Conservation (phyloP, 192 early-diverging fungal genomes). For the Geranomyces michiganensis region DNA sequence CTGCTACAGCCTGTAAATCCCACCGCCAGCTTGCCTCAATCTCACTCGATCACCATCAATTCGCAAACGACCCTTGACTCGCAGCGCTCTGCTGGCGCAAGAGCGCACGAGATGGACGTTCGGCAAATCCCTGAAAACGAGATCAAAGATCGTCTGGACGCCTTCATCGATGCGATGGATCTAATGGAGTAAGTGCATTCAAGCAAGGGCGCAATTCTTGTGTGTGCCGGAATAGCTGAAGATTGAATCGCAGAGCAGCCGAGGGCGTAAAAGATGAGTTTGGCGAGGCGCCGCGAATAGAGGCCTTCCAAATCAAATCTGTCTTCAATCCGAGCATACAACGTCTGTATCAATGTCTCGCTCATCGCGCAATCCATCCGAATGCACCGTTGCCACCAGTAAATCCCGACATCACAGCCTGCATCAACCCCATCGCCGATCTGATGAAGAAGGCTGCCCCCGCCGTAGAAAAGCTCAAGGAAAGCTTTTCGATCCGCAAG, state of each 20-base stretch:
- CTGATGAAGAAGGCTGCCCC: slow-evolving; percentile 48
- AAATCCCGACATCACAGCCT: slow-evolving; percentile 46
- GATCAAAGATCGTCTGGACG: slow-evolving; percentile 53
- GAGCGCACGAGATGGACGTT: slow-evolving; percentile 41
- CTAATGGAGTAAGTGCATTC: slow-evolving; percentile 44
- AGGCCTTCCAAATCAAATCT: slow-evolving; percentile 55
- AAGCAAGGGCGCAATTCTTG: too few relatives aligned
- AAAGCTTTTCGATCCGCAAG: slow-evolving; percentile 60
- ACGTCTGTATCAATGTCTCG: slow-evolving; percentile 60
- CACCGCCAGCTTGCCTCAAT: neutral
- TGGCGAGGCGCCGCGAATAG: slow-evolving; percentile 2
- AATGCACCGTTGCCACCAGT: slow-evolving; percentile 53
- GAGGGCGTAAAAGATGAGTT: neutral
- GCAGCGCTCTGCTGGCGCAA: neutral
- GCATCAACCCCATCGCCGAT: slow-evolving; percentile 48
- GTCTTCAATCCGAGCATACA: slow-evolving; percentile 66
- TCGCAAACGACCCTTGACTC: neutral
- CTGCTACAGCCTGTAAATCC: slow-evolving; percentile 8
- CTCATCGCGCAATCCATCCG: slow-evolving; percentile 62
- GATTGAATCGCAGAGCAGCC: too few relatives aligned
- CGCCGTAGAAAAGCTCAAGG: slow-evolving; percentile 46
- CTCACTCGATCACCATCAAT: neutral
- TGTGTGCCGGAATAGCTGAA: too few relatives aligned
- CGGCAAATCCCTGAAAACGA: slow-evolving; percentile 52
- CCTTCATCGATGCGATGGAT: slow-evolving; percentile 64